A percentile compares a stretch with the other conserved stretches of the same genome.
phyloP scores from a whole-genome alignment of 2,329 filamentous ascomycete species.

The Coniochaeta hoffmannii region DNA sequence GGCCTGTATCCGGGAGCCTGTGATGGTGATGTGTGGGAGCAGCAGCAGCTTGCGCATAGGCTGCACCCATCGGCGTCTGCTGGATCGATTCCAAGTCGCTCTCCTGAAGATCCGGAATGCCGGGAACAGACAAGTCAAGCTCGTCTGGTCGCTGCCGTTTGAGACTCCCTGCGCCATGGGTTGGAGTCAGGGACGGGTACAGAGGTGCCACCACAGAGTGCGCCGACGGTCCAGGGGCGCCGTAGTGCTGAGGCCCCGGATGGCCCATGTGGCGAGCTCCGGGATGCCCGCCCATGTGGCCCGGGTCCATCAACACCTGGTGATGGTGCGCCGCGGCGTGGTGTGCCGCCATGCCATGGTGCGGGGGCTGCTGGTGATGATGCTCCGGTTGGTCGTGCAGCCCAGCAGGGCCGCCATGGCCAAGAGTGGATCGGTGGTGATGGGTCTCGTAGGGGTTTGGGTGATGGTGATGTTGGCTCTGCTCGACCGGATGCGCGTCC shows the following conservation, averaged over 20 bases:
- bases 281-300: constrained; percentile 44
- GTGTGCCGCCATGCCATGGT: constrained; percentile 34
- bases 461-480: constrained; percentile 58
- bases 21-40: constrained; percentile 71
- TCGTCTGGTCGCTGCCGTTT: constrained; percentile 53
- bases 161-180: constrained; percentile 25
- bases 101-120: constrained; percentile 45
- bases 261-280: constrained; percentile 40
- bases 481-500: constrained; percentile 56
- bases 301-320: constrained; percentile 49
- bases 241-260: constrained; percentile 47
- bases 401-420: constrained; percentile 36
- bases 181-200: constrained; percentile 42
- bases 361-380: constrained; percentile 27
- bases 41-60: constrained; percentile 39
- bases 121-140: constrained; percentile 46
- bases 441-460: constrained; percentile 54
- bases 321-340: constrained; percentile 41
- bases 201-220: constrained; percentile 41
- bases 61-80: constrained; percentile 42
- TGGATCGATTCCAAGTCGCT: constrained; percentile 49
- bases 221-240: constrained; percentile 34
- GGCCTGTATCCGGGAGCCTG: constrained; percentile 65
- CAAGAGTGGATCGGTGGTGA: constrained; percentile 40
- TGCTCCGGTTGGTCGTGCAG: constrained; percentile 40